Evolutionary conservation across 1,139 yeast species (phyloP), one percentile per base, ranked within the genome.

Genomic region (Kodamaea ohmeri): DNA sequence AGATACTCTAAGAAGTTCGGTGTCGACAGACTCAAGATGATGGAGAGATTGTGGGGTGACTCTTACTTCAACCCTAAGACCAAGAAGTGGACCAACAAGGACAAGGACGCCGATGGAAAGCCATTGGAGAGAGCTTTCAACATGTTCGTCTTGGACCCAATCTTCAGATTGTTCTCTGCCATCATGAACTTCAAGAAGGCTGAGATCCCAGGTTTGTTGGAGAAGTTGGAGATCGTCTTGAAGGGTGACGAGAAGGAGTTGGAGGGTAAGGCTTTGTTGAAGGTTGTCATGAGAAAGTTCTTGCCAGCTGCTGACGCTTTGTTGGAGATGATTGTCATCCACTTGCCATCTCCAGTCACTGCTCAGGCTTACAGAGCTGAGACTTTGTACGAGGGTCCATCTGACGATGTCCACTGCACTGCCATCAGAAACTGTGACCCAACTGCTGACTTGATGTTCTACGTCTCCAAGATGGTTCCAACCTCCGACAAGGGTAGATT

Each of bases 381-480:
- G 71, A 86, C 95, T 62, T 84, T 92, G 67, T 92, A 92, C 80
- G 98, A 92, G 79, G 98, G 98, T 81, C 98, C 98, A 72, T 53
- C 84, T 60, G 98, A 92, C 70, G 98, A 92, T 71, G 82, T 83
- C 60, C 78, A 83, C 63, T 87, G 90, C 77, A 71, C 77, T 54
- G 96, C 95, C 64, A 90, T 92, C 77, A 88, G 83, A 79, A 84
- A 85, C 83, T 92, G 98, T 85, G 97, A 92, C 78, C 97, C 98
- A 67, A 85, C 75, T 65, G 96, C 95, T 60, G 97, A 92, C 68
- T 86, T 92, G 69, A 92, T 92, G 98, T 82, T 92, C 71, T 92
- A 92, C 89, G 92, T 92, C 67, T 92, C 98, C 76, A 92, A 92
- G 96, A 92, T 92, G 98, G 97, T 92, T 61, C 98, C 98, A 74